phyloP scores from a whole-genome alignment of 2,329 filamentous ascomycete genomes.

The Pestalotiopsis sp. region DNA sequence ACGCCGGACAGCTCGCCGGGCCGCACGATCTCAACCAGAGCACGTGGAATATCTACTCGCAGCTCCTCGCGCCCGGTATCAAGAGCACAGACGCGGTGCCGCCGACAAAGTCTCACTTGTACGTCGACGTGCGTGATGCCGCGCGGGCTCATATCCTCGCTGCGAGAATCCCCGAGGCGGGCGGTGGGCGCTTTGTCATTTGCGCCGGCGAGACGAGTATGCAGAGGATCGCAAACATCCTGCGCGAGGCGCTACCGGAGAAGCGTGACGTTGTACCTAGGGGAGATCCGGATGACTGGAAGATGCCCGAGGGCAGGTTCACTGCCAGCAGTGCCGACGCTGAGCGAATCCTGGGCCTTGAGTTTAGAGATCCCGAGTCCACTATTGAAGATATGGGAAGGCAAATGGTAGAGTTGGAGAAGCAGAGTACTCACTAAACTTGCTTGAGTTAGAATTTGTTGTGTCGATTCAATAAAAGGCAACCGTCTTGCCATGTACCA shows the following conservation, averaged over 20 bases:
- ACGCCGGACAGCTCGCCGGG: conserved; percentile 15
- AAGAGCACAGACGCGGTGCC: conserved; percentile 19
- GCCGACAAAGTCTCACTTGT: conserved; percentile 21
- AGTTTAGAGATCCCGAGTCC: conserved; percentile 20
- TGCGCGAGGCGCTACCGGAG: conserved; percentile 19
- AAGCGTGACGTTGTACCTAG: conserved; percentile 21
- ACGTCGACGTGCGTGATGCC: conserved; percentile 29
- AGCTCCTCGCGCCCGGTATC: conserved; percentile 11
- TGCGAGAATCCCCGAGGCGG: conserved; percentile 22
- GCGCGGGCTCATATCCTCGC: conserved; percentile 27
- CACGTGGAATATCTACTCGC: conserved; percentile 14
- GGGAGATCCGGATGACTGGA: conserved; percentile 17
- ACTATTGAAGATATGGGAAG: conserved; percentile 21
- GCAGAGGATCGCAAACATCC: conserved; percentile 22
- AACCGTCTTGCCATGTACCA: too few relatives aligned
- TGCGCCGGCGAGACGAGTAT: conserved; percentile 19
- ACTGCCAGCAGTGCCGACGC: conserved; percentile 17
- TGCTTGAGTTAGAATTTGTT: too few relatives aligned
- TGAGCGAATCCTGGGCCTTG: conserved; percentile 21
- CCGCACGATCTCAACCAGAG: conserved; percentile 18
- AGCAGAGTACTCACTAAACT: not conserved
- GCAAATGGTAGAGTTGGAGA: conserved; percentile 22
- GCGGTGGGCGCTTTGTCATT: conserved; percentile 25
- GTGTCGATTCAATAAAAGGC: too few relatives aligned
- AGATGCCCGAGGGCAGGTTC: conserved; percentile 20